phyloP scores from a whole-genome alignment of 225 moss, liverwort and hornwort species.

The Sphagnum contortum region DNA sequence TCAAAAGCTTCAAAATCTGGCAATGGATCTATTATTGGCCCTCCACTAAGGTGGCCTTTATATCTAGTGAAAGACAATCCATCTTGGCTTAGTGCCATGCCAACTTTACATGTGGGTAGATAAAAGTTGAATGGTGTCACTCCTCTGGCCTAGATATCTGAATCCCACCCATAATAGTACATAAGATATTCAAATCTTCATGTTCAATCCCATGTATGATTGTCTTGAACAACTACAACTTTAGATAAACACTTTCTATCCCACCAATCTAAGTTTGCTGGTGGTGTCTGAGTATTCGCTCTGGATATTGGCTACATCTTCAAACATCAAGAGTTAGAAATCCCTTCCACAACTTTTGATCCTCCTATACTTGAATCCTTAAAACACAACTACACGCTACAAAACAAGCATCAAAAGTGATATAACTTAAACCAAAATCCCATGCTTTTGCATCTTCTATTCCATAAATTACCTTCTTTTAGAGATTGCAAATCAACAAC shows the following conservation, averaged over 20 bases:
- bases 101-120: conserved; percentile 41
- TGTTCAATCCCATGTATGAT: not conserved
- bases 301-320: conserved; percentile 19
- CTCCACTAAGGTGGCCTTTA: conserved; percentile 34
- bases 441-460: too few species aligned
- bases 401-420: too few species aligned
- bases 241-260: conserved; percentile 34
- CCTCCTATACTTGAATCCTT: too few species aligned
- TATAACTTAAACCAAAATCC: too few species aligned
- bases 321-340: too few species aligned
- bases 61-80: conserved; percentile 38
- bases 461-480: too few species aligned
- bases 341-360: too few species aligned
- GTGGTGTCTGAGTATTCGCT: conserved; percentile 34
- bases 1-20: conserved; percentile 34
- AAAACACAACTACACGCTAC: too few species aligned
- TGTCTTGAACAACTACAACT: conserved; percentile 32
- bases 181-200: conserved; percentile 36
- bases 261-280: conserved; percentile 44
- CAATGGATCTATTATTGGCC: conserved; percentile 57
- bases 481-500: too few species aligned
- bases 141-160: conserved; percentile 37
- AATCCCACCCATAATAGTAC: conserved; percentile 54
- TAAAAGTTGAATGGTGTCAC: conserved; percentile 37
- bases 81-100: conserved; percentile 42